Percentiles rank a stretch among this genome's conserved stretches.
These are phyloP conservation scores for Leccinum griseonigrum DNA, from an alignment of 1,284 basidiomycete genomes.

Conservation along the genomic window DNA sequence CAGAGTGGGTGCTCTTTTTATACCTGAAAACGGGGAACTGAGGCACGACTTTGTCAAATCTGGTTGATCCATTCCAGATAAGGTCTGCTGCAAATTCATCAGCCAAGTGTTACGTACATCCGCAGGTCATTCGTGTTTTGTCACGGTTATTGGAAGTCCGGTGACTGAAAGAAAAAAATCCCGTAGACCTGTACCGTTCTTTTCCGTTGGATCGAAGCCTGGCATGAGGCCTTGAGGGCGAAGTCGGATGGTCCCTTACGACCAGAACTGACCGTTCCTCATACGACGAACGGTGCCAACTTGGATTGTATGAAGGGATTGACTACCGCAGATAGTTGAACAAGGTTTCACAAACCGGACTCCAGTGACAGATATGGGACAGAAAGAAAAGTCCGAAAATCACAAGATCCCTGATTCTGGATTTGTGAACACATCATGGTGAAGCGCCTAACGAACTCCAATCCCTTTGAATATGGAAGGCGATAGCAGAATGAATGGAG, in stretches of 20 bases:
- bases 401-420: too few relatives aligned
- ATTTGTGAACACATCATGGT: neutral
- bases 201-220: too few relatives aligned
- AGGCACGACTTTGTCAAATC: neutral
- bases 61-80: neutral
- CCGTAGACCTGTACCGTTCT: too few relatives aligned
- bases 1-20: neutral
- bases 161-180: too few relatives aligned
- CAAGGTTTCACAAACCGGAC: too few relatives aligned
- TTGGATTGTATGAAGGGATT: neutral
- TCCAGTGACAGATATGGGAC: too few relatives aligned
- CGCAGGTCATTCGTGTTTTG: too few relatives aligned
- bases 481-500: neutral
- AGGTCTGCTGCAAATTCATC: neutral
- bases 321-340: too few relatives aligned
- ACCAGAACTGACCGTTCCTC: neutral
- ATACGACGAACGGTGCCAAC: neutral
- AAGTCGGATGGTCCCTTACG: too few relatives aligned
- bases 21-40: neutral
- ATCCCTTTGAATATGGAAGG: neutral
- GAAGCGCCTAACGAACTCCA: neutral
- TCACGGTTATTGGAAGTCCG: too few relatives aligned
- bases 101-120: neutral
- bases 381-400: too few relatives aligned
- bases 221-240: too few relatives aligned